Conservation (phyloP, 768 basidiomycete species). For the Trametes maxima region DNA sequence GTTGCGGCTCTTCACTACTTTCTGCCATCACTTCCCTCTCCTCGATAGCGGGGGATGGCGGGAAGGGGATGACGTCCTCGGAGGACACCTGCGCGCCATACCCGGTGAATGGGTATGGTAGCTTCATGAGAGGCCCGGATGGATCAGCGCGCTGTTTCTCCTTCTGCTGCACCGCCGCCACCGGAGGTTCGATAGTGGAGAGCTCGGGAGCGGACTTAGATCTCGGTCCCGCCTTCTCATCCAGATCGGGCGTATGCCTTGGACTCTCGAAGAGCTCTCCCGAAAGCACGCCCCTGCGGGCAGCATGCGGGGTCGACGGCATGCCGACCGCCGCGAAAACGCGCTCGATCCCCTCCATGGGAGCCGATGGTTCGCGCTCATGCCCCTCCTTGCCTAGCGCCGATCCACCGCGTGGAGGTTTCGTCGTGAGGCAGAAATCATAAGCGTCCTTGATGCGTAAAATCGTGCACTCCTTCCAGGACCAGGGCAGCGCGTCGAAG, state of each 20-base stretch:
- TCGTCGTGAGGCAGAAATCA: conserved; percentile 71
- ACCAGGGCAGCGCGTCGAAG: conserved; percentile 65
- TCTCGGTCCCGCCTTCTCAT: conserved; percentile 17
- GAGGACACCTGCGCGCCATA: conserved; percentile 64
- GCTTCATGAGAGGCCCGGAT: conserved; percentile 46
- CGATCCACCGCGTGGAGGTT: conserved; percentile 40
- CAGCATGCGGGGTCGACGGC: conserved; percentile 51
- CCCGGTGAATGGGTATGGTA: conserved; percentile 74
- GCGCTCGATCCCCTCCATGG: conserved; percentile 59
- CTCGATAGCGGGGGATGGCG: conserved; percentile 56
- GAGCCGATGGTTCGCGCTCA: conserved; percentile 28
- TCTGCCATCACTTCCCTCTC: conserved; percentile 38
- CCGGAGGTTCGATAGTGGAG: conserved; percentile 44
- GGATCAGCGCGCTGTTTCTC: conserved; percentile 46
- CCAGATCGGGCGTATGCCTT: conserved; percentile 32
- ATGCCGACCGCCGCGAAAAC: conserved; percentile 61
- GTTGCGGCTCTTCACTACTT: background rate
- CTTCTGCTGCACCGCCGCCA: conserved; percentile 48
- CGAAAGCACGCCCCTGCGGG: conserved; percentile 59
- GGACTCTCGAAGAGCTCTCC: conserved; percentile 66
- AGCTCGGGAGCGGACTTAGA: conserved; percentile 35
- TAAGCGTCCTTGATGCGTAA: conserved; percentile 76
- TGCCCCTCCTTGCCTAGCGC: conserved; percentile 35
- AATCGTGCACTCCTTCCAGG: conserved; percentile 74
- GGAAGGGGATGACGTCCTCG: conserved; percentile 72